Percentiles rank a stretch among this genome's conserved stretches.
Evolutionary conservation across 192 early-diverging fungal species (phyloP).

Genomic region (Fimicolochytrium jonesii): DNA sequence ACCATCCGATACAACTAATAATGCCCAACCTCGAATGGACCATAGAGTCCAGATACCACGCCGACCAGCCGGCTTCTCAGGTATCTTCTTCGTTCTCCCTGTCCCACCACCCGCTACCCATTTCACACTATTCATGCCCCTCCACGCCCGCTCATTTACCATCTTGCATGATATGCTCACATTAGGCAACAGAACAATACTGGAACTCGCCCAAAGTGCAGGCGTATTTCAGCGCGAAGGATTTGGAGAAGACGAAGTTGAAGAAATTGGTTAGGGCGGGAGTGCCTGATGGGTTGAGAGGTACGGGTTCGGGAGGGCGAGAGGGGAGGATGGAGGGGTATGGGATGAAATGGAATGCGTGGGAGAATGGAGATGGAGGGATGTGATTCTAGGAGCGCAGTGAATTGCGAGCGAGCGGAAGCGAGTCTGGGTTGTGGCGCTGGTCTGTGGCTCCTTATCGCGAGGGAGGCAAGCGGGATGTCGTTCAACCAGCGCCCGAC

Average conservation of each 20-base stretch:
- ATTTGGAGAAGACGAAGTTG: slow-evolving; percentile 35
- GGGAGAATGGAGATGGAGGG: no score
- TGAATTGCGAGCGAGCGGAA: no score
- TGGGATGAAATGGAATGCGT: no score
- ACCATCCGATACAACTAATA: neutral
- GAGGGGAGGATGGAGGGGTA: neutral
- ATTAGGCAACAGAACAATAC: neutral
- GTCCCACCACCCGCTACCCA: neutral
- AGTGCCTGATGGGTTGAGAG: slow-evolving; percentile 37
- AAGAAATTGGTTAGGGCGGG: slow-evolving; percentile 34
- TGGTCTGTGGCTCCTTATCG: no score
- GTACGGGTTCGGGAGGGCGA: slow-evolving; percentile 6
- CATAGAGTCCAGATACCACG: neutral
- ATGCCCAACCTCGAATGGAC: slow-evolving; percentile 6
- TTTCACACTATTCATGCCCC: neutral
- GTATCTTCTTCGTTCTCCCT: neutral
- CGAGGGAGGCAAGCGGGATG: no score
- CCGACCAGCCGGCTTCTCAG: neutral
- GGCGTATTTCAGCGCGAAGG: slow-evolving; percentile 1
- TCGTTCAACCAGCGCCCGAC: no score
- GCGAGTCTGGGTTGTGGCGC: no score
- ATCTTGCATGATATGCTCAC: neutral
- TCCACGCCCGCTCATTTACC: neutral
- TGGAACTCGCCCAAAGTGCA: slow-evolving; percentile 20
- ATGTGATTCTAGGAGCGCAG: no score